A percentile compares a stretch with the other conserved stretches of the same genome.
Evolutionary conservation across 306 rosid genomes (phyloP).

Genomic region (Casuarina glauca): DNA sequence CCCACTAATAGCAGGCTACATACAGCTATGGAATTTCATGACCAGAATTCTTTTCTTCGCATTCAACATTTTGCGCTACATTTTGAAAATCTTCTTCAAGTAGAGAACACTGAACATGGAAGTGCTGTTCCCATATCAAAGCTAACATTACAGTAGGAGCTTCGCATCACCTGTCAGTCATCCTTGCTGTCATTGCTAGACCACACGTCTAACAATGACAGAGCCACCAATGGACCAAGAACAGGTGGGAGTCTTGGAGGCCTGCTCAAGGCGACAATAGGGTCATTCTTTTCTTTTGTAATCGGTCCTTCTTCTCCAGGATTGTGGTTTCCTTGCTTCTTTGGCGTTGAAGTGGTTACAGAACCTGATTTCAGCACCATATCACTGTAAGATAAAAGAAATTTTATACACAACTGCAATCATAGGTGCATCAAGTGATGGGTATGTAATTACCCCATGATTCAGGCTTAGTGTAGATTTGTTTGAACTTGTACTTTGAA

Average conservation of each 20-base stretch:
- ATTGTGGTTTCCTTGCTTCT: conserved; percentile 42
- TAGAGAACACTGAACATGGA: conserved; percentile 15
- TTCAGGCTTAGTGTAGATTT: conserved; percentile 33
- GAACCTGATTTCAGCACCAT: conserved; percentile 38
- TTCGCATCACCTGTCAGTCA: conserved; percentile 40
- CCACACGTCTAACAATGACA: conserved; percentile 54
- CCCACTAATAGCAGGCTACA: conserved; percentile 53
- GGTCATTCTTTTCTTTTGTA: conserved; percentile 48
- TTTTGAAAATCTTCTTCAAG: conserved; percentile 42
- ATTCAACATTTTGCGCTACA: conserved; percentile 29
- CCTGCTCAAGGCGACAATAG: conserved; percentile 53
- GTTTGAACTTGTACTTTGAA: conserved; percentile 44
- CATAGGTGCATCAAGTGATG: conserved; percentile 14
- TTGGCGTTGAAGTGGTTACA: conserved; percentile 38
- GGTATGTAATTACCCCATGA: conserved; percentile 44
- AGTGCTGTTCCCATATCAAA: background rate
- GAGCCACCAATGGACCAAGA: conserved; percentile 56
- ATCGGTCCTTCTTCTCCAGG: conserved; percentile 32
- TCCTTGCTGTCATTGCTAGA: conserved; percentile 37
- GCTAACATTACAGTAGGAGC: conserved; percentile 1
- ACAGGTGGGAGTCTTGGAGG: conserved; percentile 75
- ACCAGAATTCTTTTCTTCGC: conserved; percentile 28
- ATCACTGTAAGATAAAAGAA: background rate
- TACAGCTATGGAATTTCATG: conserved; percentile 36
- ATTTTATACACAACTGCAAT: background rate